These are phyloP conservation scores for Globisporangium apiculatum DNA, from an alignment of 352 stramenopile genomes.

Conservation along the genomic window DNA sequence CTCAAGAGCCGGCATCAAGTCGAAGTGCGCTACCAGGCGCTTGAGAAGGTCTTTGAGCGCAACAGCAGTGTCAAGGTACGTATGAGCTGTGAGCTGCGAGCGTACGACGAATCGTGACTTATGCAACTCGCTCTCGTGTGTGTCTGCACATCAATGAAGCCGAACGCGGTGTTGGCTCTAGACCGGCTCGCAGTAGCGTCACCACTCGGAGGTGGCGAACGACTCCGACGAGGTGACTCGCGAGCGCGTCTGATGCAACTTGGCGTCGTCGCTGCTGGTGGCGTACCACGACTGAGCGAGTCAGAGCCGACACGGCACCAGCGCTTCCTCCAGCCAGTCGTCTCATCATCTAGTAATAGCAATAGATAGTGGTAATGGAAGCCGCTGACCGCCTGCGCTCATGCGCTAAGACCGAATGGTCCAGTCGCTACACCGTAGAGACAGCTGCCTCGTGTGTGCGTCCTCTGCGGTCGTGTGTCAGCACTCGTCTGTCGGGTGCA, in stretches of 20 bases:
- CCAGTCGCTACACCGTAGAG: too few relatives aligned
- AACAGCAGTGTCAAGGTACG: constrained; percentile 33
- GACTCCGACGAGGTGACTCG: neutral
- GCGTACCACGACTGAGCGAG: neutral
- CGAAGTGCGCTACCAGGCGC: constrained; percentile 51
- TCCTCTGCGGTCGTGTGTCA: too few relatives aligned
- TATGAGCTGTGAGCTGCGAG: neutral
- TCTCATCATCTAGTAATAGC: neutral
- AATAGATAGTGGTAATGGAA: neutral
- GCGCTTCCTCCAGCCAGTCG: neutral
- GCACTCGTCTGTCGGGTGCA: constrained; percentile 31
- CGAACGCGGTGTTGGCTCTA: too few relatives aligned
- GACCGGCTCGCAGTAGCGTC: neutral
- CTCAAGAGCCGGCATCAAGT: constrained; percentile 41
- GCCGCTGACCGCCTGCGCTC: too few relatives aligned
- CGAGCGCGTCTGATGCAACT: neutral
- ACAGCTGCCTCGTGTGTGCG: neutral
- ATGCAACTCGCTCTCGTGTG: too few relatives aligned
- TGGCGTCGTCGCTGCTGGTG: neutral
- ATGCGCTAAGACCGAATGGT: too few relatives aligned
- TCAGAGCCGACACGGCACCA: neutral
- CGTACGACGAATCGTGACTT: too few relatives aligned
- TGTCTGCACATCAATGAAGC: too few relatives aligned
- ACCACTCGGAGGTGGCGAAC: neutral
- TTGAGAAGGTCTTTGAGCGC: constrained; percentile 44